Evolutionary conservation across 2,329 filamentous ascomycete species (phyloP).

Genomic region (Diaporthe aspalathi): DNA sequence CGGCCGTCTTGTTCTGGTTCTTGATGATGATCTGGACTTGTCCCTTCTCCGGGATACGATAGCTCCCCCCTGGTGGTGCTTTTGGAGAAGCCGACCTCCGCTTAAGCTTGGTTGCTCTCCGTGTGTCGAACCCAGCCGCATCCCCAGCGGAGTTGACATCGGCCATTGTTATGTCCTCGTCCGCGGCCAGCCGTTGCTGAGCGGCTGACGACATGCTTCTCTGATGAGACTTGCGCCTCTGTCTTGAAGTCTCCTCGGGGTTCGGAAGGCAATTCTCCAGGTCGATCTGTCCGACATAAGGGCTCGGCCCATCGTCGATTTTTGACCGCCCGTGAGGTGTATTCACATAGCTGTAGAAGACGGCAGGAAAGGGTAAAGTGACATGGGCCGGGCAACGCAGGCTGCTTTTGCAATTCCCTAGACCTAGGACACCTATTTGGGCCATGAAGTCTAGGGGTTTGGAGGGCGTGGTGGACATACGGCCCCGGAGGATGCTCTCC

Average conservation of each 20-base stretch:
- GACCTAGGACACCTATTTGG: slow-evolving; percentile 92
- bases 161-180: slow-evolving; percentile 46
- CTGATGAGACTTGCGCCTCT: slow-evolving; percentile 56
- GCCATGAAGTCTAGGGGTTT: slow-evolving; percentile 93
- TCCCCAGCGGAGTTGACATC: slow-evolving; percentile 36
- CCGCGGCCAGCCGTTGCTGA: slow-evolving; percentile 47
- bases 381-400: slow-evolving; percentile 91
- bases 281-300: slow-evolving; percentile 94
- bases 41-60: slow-evolving; percentile 92
- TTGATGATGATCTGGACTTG: slow-evolving; percentile 98
- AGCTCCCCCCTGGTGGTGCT: slow-evolving; percentile 86
- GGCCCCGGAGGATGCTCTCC: slow-evolving; percentile 91
- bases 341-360: slow-evolving; percentile 92
- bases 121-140: slow-evolving; percentile 10
- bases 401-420: slow-evolving; percentile 87
- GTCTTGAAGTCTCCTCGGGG: slow-evolving; percentile 58
- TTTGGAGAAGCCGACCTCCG: slow-evolving; percentile 63
- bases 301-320: slow-evolving; percentile 87
- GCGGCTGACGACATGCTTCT: slow-evolving; percentile 1
- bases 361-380: slow-evolving; percentile 89
- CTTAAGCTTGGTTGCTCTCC: slow-evolving; percentile 54
- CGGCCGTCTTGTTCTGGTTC: slow-evolving; percentile 97
- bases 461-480: slow-evolving; percentile 97
- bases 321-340: slow-evolving; percentile 72
- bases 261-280: slow-evolving; percentile 81